Evolutionary conservation across 1,139 yeast genomes (phyloP).

Genomic region (Geotrichum bryndzae): DNA sequence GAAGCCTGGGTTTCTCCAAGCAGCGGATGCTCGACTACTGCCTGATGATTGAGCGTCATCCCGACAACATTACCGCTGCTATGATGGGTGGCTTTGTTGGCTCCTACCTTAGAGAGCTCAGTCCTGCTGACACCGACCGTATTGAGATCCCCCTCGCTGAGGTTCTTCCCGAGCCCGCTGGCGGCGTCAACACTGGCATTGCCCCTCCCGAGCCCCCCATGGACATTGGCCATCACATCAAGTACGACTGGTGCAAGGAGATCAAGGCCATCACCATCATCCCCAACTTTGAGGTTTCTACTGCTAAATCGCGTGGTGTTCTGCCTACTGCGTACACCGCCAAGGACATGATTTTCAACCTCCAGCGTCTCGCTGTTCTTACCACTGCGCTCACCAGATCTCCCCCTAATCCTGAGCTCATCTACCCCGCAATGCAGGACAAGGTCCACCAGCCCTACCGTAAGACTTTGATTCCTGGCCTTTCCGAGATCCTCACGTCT

Average conservation of each 20-base stretch:
- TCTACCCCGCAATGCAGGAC: slow-evolving; percentile 95
- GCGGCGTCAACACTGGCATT: slow-evolving; percentile 58
- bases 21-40: slow-evolving; percentile 88
- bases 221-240: slow-evolving; percentile 82
- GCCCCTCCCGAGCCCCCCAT: slow-evolving; percentile 79
- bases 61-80: slow-evolving; percentile 97
- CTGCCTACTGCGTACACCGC: slow-evolving; percentile 76
- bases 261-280: slow-evolving; percentile 86
- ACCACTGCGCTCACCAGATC: slow-evolving; percentile 79
- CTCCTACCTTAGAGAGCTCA: slow-evolving; percentile 76
- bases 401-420: slow-evolving; percentile 74
- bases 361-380: slow-evolving; percentile 68
- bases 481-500: slow-evolving; percentile 69
- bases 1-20: slow-evolving; percentile 63
- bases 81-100: slow-evolving; percentile 99
- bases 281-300: slow-evolving; percentile 89
- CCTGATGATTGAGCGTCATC: slow-evolving; percentile 94
- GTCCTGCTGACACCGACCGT: slow-evolving; percentile 60
- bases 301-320: slow-evolving; percentile 85
- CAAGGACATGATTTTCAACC: slow-evolving; percentile 79
- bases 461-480: slow-evolving; percentile 83
- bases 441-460: slow-evolving; percentile 94
- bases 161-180: slow-evolving; percentile 73
- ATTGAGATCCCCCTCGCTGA: slow-evolving; percentile 79
- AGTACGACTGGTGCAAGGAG: slow-evolving; percentile 74